Conservation (phyloP, 306 rosid genomes). For the Sphenostylis stenocarpa region DNA sequence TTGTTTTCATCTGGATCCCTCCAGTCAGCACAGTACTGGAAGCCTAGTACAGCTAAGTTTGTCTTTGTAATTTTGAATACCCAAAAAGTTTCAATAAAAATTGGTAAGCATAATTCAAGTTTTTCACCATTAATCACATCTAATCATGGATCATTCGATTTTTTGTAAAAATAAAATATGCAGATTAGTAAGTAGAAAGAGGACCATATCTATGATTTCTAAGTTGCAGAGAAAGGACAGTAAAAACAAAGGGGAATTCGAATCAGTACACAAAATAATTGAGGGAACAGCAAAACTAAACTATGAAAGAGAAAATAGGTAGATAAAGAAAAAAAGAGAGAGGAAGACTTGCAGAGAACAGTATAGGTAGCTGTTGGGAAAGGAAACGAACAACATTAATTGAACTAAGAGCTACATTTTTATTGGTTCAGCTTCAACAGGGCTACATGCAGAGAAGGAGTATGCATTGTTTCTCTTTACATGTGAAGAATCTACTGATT, state of each 20-base stretch:
- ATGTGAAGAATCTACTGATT: neutral
- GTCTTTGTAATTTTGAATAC: neutral
- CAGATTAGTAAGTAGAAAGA: neutral
- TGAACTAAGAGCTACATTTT: conserved; percentile 20
- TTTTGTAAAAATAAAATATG: neutral
- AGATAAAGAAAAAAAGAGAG: conserved; percentile 6
- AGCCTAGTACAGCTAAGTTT: neutral
- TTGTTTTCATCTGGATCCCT: conserved; percentile 35
- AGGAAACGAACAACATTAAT: conserved; percentile 19
- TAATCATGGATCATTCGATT: neutral
- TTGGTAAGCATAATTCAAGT: neutral
- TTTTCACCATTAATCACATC: neutral
- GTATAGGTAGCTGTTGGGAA: conserved; percentile 8
- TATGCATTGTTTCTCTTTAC: conserved; percentile 29
- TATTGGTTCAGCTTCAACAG: conserved; percentile 33
- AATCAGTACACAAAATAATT: conserved; percentile 42
- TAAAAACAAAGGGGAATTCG: conserved; percentile 28
- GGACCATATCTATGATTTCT: conserved; percentile 7
- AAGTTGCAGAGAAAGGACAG: conserved; percentile 26
- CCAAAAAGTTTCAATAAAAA: neutral
- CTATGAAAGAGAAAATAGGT: neutral
- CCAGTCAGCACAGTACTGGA: neutral
- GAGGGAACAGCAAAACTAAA: conserved; percentile 32
- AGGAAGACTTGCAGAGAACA: conserved; percentile 1
- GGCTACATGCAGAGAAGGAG: conserved; percentile 12